Conservation (phyloP, 805 yeast species). For the Tanozyma kutaoensis region DNA sequence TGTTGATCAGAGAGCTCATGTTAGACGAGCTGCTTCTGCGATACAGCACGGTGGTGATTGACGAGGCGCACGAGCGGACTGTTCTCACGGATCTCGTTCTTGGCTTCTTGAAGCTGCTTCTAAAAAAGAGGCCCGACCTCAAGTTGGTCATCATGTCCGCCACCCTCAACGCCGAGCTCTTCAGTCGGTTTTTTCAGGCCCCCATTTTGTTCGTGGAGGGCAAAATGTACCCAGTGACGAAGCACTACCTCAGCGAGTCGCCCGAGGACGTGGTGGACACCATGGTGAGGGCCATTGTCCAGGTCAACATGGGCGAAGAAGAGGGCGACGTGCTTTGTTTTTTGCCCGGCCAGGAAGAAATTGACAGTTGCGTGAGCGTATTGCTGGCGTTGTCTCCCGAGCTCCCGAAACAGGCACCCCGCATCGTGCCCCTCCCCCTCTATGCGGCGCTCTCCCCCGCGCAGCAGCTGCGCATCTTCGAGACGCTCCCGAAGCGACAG, state of each 20-base stretch:
- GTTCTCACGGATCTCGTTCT: constrained; percentile 79
- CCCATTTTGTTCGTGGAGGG: constrained; percentile 88
- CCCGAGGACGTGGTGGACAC: constrained; percentile 79
- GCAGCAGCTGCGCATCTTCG: constrained; percentile 73
- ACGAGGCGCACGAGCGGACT: constrained; percentile 97
- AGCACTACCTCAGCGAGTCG: constrained; percentile 48
- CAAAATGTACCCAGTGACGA: constrained; percentile 71
- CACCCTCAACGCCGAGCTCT: constrained; percentile 82
- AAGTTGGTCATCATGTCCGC: constrained; percentile 89
- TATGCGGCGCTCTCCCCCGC: constrained; percentile 89
- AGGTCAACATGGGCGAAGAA: constrained; percentile 66
- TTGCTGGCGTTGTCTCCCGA: constrained; percentile 49
- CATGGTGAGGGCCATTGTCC: constrained; percentile 59
- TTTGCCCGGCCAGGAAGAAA: constrained; percentile 94
- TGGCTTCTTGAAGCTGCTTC: constrained; percentile 71
- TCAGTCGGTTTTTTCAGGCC: constrained; percentile 69
- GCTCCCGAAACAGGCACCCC: constrained; percentile 64
- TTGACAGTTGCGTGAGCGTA: constrained; percentile 66
- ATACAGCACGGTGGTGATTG: constrained; percentile 71
- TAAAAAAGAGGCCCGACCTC: constrained; percentile 41
- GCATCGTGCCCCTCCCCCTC: constrained; percentile 65
- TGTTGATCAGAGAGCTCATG: constrained; percentile 87
- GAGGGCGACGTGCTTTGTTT: constrained; percentile 89
- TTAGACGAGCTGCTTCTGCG: constrained; percentile 46
- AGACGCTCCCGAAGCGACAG: constrained; percentile 44